Evolutionary conservation across 768 basidiomycete genomes (phyloP), one percentile per base, ranked within the genome.

Genomic region (Podaxis pistillaris): DNA sequence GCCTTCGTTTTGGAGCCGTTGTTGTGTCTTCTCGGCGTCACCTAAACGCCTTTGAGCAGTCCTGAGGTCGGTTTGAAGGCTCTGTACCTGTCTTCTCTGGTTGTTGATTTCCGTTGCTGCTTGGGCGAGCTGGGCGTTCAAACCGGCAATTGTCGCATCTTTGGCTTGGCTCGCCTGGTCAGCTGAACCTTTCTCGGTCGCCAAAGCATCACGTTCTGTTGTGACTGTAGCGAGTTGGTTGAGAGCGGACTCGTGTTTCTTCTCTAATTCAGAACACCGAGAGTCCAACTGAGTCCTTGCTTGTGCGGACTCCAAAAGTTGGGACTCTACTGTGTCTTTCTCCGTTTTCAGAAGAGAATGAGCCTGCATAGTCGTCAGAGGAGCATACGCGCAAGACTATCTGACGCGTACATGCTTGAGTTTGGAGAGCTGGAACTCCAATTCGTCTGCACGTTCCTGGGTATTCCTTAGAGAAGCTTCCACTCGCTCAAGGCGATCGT

Each of bases 371-470:
- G 22, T 40, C 4, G 37, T 17, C 47, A 64, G 28, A 8, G 58
- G 50, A 37, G 65, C 50, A 64, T 54, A n/a, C 55, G 24, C 22
- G 30, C 53, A 9, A 44, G n/a, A 30, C 24, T n/a, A 40, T 30
- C 19, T 17, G 41, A 58, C 28, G 41, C 77, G 54, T 65, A 87
- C 92, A 84, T 93, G 92, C 68, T 87, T 90, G 44, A 89, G 75
- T 70, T 89, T 91, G 12, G 88, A 86, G 19, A 94, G 76, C 69
- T 90, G 90, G 68, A 92, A 90, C 68, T 93, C 92, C 8, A 94
- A 81, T 69, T 93, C 91, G 63, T 91, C 91, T 4, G 89, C 89
- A 59, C 88, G 88, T 68, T 94, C 86, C 68, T 92, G 90, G 26
- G 88, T 88, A 68, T 92, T 87, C 69, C 87, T 88, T 52, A 94